Conservation (phyloP, 2,329 filamentous ascomycete genomes). For the Coniella lustricola region DNA sequence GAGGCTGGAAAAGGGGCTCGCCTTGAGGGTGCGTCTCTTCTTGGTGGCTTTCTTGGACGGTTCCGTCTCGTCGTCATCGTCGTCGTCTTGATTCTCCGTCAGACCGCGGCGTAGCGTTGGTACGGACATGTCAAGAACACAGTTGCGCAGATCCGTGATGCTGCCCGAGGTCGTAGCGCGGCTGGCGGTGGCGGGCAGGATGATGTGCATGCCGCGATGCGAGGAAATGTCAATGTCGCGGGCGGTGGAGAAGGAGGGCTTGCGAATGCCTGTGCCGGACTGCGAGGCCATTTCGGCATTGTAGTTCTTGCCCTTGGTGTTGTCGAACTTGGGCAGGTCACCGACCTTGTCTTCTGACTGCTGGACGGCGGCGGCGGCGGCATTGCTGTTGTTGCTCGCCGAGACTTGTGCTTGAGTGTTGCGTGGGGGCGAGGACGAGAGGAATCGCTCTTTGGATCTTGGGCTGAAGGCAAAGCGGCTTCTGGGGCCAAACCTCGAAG, state of each 20-base stretch:
- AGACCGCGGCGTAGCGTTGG: slow-evolving; percentile 39
- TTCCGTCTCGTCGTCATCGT: not conserved
- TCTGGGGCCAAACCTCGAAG: slow-evolving; percentile 59
- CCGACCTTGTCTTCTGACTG: slow-evolving; percentile 19
- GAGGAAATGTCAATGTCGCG: slow-evolving; percentile 58
- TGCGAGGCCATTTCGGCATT: slow-evolving; percentile 47
- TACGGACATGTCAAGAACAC: slow-evolving; percentile 74
- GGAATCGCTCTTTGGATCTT: slow-evolving; percentile 23
- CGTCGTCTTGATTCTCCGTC: not conserved
- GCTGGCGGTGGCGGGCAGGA: slow-evolving; percentile 64
- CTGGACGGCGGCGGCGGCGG: slow-evolving; percentile 17
- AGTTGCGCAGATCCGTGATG: slow-evolving; percentile 60
- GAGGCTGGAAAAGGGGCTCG: slow-evolving; percentile 59
- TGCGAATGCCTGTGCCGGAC: slow-evolving; percentile 38
- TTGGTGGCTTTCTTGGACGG: not conserved
- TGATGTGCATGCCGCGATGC: slow-evolving; percentile 65
- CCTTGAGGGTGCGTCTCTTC: slow-evolving; percentile 27
- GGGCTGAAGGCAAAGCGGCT: slow-evolving; percentile 74
- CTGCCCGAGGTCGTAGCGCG: slow-evolving; percentile 67
- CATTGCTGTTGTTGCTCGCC: slow-evolving; percentile 6
- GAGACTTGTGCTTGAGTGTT: not conserved
- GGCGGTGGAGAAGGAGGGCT: slow-evolving; percentile 57
- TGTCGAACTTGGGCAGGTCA: slow-evolving; percentile 28
- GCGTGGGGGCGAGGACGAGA: slow-evolving; percentile 14
- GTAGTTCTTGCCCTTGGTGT: slow-evolving; percentile 38